Evolutionary conservation across 2,329 filamentous ascomycete genomes (phyloP), one percentile per base, ranked within the genome.

Genomic region (Scedosporium boydii): DNA sequence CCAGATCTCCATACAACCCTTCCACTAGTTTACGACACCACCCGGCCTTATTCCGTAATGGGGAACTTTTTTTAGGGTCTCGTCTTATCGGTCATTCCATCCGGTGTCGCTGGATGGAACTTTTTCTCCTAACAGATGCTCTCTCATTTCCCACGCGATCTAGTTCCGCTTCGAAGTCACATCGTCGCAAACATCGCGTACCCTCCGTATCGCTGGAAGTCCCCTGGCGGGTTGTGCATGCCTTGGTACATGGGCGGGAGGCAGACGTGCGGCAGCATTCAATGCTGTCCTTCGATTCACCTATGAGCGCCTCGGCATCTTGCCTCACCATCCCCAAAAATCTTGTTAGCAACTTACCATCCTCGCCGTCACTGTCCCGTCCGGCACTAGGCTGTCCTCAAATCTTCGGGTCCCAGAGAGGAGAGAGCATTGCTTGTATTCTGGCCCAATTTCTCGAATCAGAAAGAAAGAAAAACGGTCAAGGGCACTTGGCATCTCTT

Each of bases 41-140:
- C 51, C 51, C 51, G 51, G 51, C 51, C 51, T 55, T 55, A 55
- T 55, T 55, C 51, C 51, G 21, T 55, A 58, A 58, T 34, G 27
- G 55, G 55, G 55, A 48, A 46, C 46, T 14, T 63, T 64, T 61
- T 57, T 62, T 64, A 58, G 66, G 65, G 66, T 62, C 44, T 57
- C 58, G 51, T 63, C 62, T 46, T 61, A 62, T 60, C 51, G 59
- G 63, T 64, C 62, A 64, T 61, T 63, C 53, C 51, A 44, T 63
- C 55, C 62, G 38, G 57, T 26, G 21, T 61, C 65, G 59, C 51
- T 60, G 62, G 53, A 41, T 44, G 42, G 9, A 34, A 59, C 62
- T 44, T 51, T 23, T 16, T 26, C 46, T 29, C 38, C 27, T 56
- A 57, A 51, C 55, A 56, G 16, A 46, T 29, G 9, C n/a, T 58